Evolutionary conservation across 2,329 filamentous ascomycete species (phyloP).

Genomic region (Juglanconis sp.): DNA sequence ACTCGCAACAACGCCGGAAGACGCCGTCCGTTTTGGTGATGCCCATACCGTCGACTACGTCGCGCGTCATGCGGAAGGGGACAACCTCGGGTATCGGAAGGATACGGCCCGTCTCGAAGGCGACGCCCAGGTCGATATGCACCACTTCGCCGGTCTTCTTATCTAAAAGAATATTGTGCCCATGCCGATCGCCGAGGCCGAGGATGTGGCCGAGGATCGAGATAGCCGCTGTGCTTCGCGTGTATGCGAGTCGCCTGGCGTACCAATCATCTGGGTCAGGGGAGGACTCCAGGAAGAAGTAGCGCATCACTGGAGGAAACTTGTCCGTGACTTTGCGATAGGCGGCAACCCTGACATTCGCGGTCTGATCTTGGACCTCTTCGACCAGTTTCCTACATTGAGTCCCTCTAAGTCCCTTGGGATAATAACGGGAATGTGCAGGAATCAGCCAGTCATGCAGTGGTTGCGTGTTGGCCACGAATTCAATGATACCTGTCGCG

Average conservation of each 20-base stretch:
- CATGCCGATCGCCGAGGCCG: conserved; percentile 89
- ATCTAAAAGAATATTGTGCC: conserved; percentile 94
- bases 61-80: conserved; percentile 88
- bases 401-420: conserved; percentile 73
- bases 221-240: conserved; percentile 87
- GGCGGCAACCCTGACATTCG: conserved; percentile 67
- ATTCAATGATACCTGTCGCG: conserved; percentile 89
- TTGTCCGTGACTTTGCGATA: conserved; percentile 76
- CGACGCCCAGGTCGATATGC: conserved; percentile 94
- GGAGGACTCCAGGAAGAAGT: conserved; percentile 96
- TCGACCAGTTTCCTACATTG: conserved; percentile 78
- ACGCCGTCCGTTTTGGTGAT: conserved; percentile 93
- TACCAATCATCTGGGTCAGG: conserved; percentile 97
- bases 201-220: conserved; percentile 93
- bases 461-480: conserved; percentile 89
- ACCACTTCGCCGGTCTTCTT: conserved; percentile 87
- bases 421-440: conserved; percentile 82
- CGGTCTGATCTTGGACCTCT: conserved; percentile 65
- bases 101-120: conserved; percentile 95
- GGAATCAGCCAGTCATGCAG: conserved; percentile 90
- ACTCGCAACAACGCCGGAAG: conserved; percentile 96
- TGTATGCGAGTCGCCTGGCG: conserved; percentile 81
- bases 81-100: conserved; percentile 93
- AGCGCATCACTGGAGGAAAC: conserved; percentile 90
- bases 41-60: conserved; percentile 96